phyloP scores from a whole-genome alignment of 75 land plant species.

The Azolla pinnata region DNA sequence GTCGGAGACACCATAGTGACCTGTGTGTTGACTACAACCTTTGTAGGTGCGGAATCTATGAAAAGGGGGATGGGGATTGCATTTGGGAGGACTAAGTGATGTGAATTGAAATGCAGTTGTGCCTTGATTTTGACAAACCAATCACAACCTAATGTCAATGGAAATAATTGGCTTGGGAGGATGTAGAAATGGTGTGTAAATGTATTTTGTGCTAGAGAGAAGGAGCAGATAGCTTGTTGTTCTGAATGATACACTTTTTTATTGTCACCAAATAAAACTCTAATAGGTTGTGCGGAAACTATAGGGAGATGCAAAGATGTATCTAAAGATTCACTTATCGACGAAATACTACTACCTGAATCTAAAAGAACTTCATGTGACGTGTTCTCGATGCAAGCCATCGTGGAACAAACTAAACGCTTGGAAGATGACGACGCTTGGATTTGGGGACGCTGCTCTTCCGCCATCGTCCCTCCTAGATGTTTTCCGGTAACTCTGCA shows the following conservation, averaged over 20 bases:
- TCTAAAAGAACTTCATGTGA: not conserved
- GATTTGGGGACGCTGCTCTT: not conserved
- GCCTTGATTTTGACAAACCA: not conserved
- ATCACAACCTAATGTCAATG: not conserved
- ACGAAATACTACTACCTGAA: constrained; percentile 2
- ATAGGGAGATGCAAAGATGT: not conserved
- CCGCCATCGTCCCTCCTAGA: not conserved
- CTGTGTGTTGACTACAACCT: not conserved
- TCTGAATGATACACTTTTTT: not conserved
- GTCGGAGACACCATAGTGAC: not conserved
- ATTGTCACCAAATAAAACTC: not conserved
- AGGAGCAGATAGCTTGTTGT: not conserved
- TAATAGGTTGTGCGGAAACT: not conserved
- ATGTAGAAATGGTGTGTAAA: not conserved
- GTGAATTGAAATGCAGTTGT: not conserved
- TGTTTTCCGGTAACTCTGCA: not conserved
- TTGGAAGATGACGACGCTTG: constrained; percentile 2
- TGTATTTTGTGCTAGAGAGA: not conserved
- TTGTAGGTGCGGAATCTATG: not conserved
- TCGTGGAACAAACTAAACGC: not conserved
- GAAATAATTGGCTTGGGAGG: not conserved
- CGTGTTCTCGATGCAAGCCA: not conserved
- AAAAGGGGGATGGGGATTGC: not conserved
- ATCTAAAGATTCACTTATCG: not conserved
- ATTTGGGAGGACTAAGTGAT: not conserved